These are phyloP conservation scores for Phaffia rhodozyma DNA, from an alignment of 1,284 basidiomycete species.

Conservation along the genomic window DNA sequence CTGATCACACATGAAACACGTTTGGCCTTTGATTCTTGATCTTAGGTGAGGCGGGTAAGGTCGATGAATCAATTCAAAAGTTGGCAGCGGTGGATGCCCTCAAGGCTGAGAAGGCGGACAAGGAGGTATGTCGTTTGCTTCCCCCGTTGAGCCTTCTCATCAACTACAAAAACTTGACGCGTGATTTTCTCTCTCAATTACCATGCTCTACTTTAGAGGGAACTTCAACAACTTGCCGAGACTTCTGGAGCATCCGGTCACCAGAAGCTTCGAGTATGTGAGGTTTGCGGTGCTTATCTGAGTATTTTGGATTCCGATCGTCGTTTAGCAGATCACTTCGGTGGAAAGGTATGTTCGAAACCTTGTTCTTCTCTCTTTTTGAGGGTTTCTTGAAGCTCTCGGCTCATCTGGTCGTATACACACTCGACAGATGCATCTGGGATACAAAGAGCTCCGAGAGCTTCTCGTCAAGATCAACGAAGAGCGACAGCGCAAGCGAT, in stretches of 20 bases:
- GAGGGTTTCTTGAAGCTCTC: background rate
- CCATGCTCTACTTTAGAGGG: conserved; percentile 46
- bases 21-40: background rate
- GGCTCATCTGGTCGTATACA: background rate
- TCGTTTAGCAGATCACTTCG: conserved; percentile 97
- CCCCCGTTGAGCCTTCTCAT: conserved; percentile 1
- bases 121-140: conserved; percentile 53
- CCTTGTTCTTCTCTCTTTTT: background rate
- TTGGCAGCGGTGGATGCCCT: conserved; percentile 94
- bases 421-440: conserved; percentile 76
- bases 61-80: conserved; percentile 96
- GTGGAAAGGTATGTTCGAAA: conserved; percentile 67
- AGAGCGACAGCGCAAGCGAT: conserved; percentile 42
- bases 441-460: conserved; percentile 93
- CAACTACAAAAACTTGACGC: background rate
- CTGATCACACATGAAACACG: background rate
- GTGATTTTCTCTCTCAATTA: conserved; percentile 8
- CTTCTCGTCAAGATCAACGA: conserved; percentile 79
- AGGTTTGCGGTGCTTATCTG: conserved; percentile 97
- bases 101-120: conserved; percentile 89
- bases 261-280: conserved; percentile 97
- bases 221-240: conserved; percentile 91
- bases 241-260: conserved; percentile 97
- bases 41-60: conserved; percentile 85
- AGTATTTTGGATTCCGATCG: conserved; percentile 97